phyloP scores from a whole-genome alignment of 257 asterid genomes.

The Nicotiana noctiflora region DNA sequence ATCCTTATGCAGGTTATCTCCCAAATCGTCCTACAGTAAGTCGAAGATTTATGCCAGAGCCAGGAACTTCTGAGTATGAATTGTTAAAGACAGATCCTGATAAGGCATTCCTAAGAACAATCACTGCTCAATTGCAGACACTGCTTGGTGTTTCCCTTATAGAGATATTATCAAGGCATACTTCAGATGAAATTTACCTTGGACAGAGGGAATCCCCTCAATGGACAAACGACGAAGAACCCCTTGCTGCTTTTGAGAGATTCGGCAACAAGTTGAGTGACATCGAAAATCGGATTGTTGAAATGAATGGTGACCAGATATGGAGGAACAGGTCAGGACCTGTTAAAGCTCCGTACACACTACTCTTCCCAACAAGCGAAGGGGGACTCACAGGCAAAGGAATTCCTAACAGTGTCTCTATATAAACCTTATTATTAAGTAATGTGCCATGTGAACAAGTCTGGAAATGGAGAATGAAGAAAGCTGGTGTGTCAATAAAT shows the following conservation, averaged over 20 bases:
- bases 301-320: conserved; percentile 37
- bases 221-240: conserved; percentile 47
- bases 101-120: conserved; percentile 45
- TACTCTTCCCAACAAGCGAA: conserved; percentile 52
- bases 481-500: neutral
- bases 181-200: conserved; percentile 57
- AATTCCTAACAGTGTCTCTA: conserved; percentile 66
- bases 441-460: neutral
- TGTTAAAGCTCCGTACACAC: conserved; percentile 60
- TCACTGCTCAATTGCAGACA: conserved; percentile 48
- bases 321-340: conserved; percentile 59
- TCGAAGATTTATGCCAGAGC: conserved; percentile 59
- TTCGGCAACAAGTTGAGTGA: conserved; percentile 44
- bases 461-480: neutral
- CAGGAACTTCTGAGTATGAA: conserved; percentile 45
- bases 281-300: conserved; percentile 33
- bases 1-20: conserved; percentile 55
- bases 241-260: conserved; percentile 41
- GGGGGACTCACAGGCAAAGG: conserved; percentile 64
- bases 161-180: conserved; percentile 60
- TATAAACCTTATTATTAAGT: conserved; percentile 8
- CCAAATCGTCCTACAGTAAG: conserved; percentile 66
- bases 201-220: conserved; percentile 41
- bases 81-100: conserved; percentile 51
- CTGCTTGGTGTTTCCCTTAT: conserved; percentile 55